These are phyloP conservation scores for Termitomyces sp. DNA, from an alignment of 768 basidiomycete genomes.

Conservation along the genomic window DNA sequence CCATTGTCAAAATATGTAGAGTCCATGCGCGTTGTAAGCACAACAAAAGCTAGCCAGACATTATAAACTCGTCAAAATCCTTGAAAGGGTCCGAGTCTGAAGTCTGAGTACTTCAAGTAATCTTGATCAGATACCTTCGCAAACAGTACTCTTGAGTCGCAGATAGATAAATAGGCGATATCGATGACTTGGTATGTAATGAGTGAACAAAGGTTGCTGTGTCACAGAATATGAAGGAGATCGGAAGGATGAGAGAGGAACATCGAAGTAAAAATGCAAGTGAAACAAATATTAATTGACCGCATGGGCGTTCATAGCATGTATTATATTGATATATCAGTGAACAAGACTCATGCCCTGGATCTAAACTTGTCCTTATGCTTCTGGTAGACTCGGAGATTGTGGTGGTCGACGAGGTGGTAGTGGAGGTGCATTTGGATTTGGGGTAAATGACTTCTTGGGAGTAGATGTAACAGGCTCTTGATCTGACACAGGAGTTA, in stretches of 20 bases:
- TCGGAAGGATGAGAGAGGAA: not conserved
- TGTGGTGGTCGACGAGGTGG: constrained; percentile 15
- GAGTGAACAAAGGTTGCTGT: not conserved
- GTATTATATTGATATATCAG: not conserved
- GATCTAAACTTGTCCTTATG: not conserved
- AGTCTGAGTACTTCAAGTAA: no score
- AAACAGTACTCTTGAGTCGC: not conserved
- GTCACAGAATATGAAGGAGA: not conserved
- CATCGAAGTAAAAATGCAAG: not conserved
- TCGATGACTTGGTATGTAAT: not conserved
- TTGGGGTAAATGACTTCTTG: not conserved
- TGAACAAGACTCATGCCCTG: not conserved
- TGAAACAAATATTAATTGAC: not conserved
- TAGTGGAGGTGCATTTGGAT: constrained; percentile 14
- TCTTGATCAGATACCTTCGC: no score
- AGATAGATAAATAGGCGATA: not conserved
- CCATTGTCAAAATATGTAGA: no score
- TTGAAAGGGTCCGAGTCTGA: no score
- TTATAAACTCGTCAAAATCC: no score
- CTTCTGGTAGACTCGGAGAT: constrained; percentile 1
- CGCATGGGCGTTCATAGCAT: not conserved
- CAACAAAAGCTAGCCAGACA: no score
- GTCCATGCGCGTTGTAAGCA: no score
- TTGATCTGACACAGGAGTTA: not conserved
- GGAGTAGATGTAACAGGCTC: not conserved